Evolutionary conservation across 495 filamentous ascomycete species (phyloP), one percentile per base, ranked within the genome.

Genomic region (Penicillium daleae): DNA sequence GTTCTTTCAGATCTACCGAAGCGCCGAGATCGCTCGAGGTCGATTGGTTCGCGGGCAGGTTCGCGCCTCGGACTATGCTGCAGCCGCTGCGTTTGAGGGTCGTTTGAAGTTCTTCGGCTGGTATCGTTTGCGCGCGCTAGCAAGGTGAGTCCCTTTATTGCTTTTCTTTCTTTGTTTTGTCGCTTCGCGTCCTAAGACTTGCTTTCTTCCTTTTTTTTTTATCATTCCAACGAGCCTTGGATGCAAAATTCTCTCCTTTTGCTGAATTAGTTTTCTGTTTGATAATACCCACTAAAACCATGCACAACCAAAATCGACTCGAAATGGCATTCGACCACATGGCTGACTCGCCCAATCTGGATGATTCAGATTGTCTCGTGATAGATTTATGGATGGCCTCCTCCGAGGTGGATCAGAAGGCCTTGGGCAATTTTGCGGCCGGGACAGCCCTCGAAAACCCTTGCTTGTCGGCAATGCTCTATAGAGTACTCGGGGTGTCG

Each of bases 351-450:
- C 17, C 56, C 19, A 39, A 50, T 49, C 32, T 52, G 55, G 60
- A 61, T 50, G 50, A 37, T 40, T 10, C 54, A 69, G 74, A 71
- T 37, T 51, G 70, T 29, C 60, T 53, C 13, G 55, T 69, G 19
- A 64, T 80, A 35, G 61, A 61, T 68, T 67, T 78, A 70, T 84
- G 82, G 82, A 98, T 97, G 95, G 94, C 96, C 75, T 93, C 92
- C 73, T 93, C 92, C 51, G 92, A 97, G 75, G 91, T 98, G 48
- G 95, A 98, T 74, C 92, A 97, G 80, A 98, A 97, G 79, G 96
- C 93, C 76, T 83, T 99, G 66, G 92, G 91, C 74, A 86, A 86
- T 67, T 89, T 96, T 66, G 94, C 95, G 65, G 89, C 87, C 74
- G 80, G 83, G 37, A 92, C 89, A 62, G 83, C 86, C 66, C 75